Percentiles rank a stretch among this genome's conserved stretches.
Conservation (phyloP, 495 filamentous ascomycete genomes). For the Podospora anserina region DNA sequence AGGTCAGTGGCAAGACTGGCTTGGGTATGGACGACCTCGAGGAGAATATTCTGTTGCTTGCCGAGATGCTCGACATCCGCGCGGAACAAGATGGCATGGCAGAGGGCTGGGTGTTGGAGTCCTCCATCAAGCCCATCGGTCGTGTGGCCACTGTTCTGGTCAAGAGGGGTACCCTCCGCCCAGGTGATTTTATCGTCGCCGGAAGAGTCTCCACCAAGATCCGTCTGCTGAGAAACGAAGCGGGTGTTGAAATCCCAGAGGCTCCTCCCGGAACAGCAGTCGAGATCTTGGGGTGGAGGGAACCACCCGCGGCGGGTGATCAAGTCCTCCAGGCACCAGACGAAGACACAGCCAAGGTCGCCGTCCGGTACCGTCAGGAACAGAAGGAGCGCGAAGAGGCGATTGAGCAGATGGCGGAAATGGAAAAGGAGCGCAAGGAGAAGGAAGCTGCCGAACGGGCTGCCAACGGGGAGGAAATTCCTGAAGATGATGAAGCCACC, state of each 20-base stretch:
- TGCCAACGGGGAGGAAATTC: slow-evolving; percentile 37
- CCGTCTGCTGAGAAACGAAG: slow-evolving; percentile 79
- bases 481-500: slow-evolving; percentile 5
- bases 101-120: slow-evolving; percentile 94
- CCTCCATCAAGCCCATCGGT: slow-evolving; percentile 81
- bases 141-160: slow-evolving; percentile 88
- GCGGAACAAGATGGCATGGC: slow-evolving; percentile 71
- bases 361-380: slow-evolving; percentile 72
- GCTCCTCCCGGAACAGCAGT: slow-evolving; percentile 88
- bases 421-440: slow-evolving; percentile 40
- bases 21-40: slow-evolving; percentile 89
- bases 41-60: slow-evolving; percentile 77
- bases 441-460: slow-evolving; percentile 26
- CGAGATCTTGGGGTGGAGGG: slow-evolving; percentile 91
- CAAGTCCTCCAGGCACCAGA: slow-evolving; percentile 76
- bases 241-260: slow-evolving; percentile 64
- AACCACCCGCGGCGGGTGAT: slow-evolving; percentile 85
- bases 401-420: slow-evolving; percentile 32
- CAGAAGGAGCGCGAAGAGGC: slow-evolving; percentile 39
- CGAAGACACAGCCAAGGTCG: slow-evolving; percentile 76
- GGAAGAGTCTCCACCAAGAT: slow-evolving; percentile 82
- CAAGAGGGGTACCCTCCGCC: slow-evolving; percentile 75
- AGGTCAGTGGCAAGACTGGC: slow-evolving; percentile 90
- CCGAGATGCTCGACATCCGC: slow-evolving; percentile 86
- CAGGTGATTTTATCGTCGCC: slow-evolving; percentile 82